Evolutionary conservation across 208 protist genomes (phyloP), one percentile per base, ranked within the genome.

Genomic region (Leishmania gerbilli): DNA sequence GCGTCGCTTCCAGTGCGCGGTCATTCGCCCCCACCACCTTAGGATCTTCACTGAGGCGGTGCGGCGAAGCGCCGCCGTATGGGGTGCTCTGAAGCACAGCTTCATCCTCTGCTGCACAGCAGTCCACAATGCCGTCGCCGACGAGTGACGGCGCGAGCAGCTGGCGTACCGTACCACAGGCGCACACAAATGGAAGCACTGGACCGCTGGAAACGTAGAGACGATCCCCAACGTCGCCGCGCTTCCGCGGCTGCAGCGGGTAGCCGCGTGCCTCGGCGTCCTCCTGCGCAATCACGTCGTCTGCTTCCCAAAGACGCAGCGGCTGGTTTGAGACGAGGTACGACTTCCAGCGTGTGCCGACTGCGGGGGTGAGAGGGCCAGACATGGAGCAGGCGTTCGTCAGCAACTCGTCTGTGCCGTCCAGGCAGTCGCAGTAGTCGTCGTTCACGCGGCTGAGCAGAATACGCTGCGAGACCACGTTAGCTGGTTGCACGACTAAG

Each of bases 341-440:
- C 53, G 85, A 86, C 82, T 82, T 86, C 91, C 89, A 95, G 11
- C 86, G 88, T 8, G 76, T 49, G 62, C 86, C 82, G 9, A 71
- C 83, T 27, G 89, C 83, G 0, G 90, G 88, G 37, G 83, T 69
- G 34, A 86, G 84, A 34, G 82, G 81, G 45, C 93, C 91, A 47
- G 89, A 86, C 90, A 94, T 95, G 55, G 90, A 95, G 80, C 91
- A 97, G 49, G 91, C 93, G 74, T 86, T 92, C 21, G 93, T 95
- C 71, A 91, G 84, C 45, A 92, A 76, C 83, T 97, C 93, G 72
- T 97, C 91, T 0, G 89, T 93, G 9, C 91, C 93, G 75, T 97
- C 93, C 5, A 92, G 45, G 80, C 91, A 97, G 81, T 97, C 93
- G 86, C 93, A 97, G 86, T 97, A 97, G 83, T 97, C 90, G 78